Base-by-base conservation (phyloP, 202 grass and related monocot species). In the Eragrostis tef region DNA sequence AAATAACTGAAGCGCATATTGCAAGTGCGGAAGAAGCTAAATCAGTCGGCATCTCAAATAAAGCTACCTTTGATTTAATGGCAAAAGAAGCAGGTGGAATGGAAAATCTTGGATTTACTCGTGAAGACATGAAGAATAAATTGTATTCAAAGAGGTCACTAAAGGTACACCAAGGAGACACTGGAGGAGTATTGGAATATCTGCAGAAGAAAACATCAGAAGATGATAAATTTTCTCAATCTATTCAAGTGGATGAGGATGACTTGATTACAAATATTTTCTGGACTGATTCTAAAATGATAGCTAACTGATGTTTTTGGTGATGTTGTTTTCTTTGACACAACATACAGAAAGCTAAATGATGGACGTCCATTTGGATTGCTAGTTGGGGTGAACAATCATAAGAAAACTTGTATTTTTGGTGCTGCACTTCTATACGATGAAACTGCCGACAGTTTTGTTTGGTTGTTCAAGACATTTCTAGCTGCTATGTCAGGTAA, bases 241-340 rank as follows among this genome's bases (percentile, higher is more conserved):
- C 47, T 10, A 80, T 69, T 54, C 63, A 56, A 42, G 29, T 68
- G 21, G 47, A 68, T 80, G 53, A 83, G 67, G 19, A 70, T 66
- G 34, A 64, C 11, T 52, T 75, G 34, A 80, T 80, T 63, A 73
- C 76, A 7, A 86, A 80, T 16, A 73, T 80, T 29, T 79, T 74
- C 31, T 34, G 31, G 31, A 34, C 31, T 34, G 31, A 34, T 34
- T 34, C n/a, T n/a, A n/a, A n/a, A n/a, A n/a, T n/a, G n/a, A n/a
- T n/a, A n/a, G n/a, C n/a, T n/a, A n/a, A n/a, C n/a, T 75, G 67
- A 44, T n/a, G 0, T 45, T 41, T 86, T 81, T 66, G 67, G 77
- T 64, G 68, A 86, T 80, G 77, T 81, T 42, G 29, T 81, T 54
- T 79, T 41, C 43, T 86, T 86, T 74, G 59, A 81, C 31, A 86